Evolutionary conservation across 2,329 filamentous ascomycete species (phyloP).

Genomic region (Monosporascus cannonballus): DNA sequence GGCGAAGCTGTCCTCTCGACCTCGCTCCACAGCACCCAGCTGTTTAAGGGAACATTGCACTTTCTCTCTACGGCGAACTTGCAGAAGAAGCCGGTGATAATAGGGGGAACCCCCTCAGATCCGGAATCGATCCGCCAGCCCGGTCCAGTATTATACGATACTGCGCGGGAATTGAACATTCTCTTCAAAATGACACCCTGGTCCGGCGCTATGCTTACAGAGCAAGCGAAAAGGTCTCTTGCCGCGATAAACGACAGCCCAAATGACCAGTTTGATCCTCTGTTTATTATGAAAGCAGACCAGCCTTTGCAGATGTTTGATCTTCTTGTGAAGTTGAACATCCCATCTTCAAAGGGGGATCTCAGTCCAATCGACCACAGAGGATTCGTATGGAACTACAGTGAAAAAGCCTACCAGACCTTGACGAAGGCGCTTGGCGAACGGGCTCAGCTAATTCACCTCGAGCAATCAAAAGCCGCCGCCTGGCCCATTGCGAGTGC

Average conservation of each 20-base stretch:
- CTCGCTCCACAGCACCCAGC: constrained; percentile 82
- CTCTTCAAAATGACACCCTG: constrained; percentile 86
- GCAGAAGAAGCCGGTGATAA: constrained; percentile 55
- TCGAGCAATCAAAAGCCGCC: constrained; percentile 35
- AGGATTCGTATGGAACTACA: constrained; percentile 39
- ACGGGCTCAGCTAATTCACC: constrained; percentile 62
- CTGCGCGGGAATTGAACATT: constrained; percentile 67
- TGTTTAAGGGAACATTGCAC: constrained; percentile 93
- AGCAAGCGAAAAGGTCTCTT: constrained; percentile 69
- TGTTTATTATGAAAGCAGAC: constrained; percentile 66
- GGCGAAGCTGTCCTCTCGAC: constrained; percentile 67
- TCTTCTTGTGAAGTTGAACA: constrained; percentile 31
- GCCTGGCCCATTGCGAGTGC: constrained; percentile 43
- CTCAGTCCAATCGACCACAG: constrained; percentile 33
- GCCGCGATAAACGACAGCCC: constrained; percentile 67
- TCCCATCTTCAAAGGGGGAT: constrained; percentile 11
- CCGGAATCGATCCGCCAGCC: constrained; percentile 36
- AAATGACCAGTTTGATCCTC: constrained; percentile 74
- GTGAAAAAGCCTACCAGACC: constrained; percentile 54
- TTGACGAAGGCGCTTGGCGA: constrained; percentile 70
- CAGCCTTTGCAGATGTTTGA: constrained; percentile 52
- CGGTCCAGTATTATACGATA: constrained; percentile 73
- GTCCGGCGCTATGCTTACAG: constrained; percentile 69
- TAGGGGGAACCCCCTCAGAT: constrained; percentile 39
- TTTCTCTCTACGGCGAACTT: constrained; percentile 73